Conservation (phyloP, 192 early-diverging fungal genomes). For the Entomortierella chlamydospora region DNA sequence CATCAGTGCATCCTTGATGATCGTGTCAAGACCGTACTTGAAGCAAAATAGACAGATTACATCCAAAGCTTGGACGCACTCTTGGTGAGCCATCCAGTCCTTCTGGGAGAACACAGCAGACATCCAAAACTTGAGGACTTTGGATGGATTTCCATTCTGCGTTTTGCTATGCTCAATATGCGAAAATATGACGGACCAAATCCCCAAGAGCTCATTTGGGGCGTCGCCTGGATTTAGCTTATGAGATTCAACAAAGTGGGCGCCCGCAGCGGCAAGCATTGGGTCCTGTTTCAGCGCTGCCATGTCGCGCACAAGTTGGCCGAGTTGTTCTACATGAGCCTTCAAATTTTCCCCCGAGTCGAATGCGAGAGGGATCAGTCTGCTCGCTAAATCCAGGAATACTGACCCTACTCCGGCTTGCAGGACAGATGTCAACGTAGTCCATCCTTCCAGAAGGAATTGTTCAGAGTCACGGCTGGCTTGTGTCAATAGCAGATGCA, state of each 20-base stretch:
- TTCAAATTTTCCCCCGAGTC: constrained; percentile 10
- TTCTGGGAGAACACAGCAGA: constrained; percentile 39
- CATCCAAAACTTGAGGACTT: constrained; percentile 41
- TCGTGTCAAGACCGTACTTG: constrained; percentile 17
- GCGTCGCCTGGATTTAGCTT: background rate
- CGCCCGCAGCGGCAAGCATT: constrained; percentile 23
- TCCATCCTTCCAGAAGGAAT: constrained; percentile 62
- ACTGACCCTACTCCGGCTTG: constrained; percentile 27
- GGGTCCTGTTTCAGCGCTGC: constrained; percentile 55
- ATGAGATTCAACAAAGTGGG: background rate
- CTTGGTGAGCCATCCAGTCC: constrained; percentile 52
- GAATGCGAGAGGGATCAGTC: constrained; percentile 46
- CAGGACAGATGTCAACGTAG: constrained; percentile 48
- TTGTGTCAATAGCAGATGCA: constrained; percentile 55
- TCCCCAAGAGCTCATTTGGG: constrained; percentile 3
- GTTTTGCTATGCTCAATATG: constrained; percentile 11
- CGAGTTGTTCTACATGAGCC: constrained; percentile 21
- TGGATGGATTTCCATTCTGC: background rate
- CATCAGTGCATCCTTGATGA: constrained; percentile 28
- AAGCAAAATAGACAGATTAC: constrained; percentile 24
- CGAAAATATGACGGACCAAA: constrained; percentile 18
- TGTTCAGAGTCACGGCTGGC: constrained; percentile 52
- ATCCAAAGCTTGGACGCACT: constrained; percentile 35
- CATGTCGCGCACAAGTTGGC: constrained; percentile 49
- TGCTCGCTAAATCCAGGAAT: constrained; percentile 32